These are phyloP conservation scores for Tritrichomonas musculus DNA, from an alignment of 208 protist species.

Conservation along the genomic window DNA sequence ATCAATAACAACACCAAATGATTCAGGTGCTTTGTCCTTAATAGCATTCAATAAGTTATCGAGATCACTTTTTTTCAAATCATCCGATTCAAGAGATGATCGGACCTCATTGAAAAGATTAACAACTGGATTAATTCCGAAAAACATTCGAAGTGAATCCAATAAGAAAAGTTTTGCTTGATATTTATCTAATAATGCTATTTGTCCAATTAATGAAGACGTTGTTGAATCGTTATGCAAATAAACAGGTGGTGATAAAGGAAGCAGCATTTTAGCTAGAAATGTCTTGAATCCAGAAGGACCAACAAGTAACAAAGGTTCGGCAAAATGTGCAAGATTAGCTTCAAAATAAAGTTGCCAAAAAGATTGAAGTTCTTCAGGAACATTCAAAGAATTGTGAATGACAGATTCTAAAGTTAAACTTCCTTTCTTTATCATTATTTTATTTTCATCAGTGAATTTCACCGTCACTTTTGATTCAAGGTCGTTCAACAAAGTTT, in stretches of 20 bases:
- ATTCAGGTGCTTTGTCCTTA: neutral
- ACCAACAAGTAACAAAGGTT: neutral
- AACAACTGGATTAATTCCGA: too few species aligned
- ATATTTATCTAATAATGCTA: neutral
- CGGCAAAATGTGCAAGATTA: neutral
- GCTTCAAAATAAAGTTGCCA: neutral
- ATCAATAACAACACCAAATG: neutral
- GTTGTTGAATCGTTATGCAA: constrained; percentile 20
- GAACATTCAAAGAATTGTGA: neutral
- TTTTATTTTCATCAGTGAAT: neutral
- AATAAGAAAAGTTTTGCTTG: neutral
- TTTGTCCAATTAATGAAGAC: constrained; percentile 13
- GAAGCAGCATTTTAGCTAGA: neutral
- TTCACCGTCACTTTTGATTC: neutral
- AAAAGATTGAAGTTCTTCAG: neutral
- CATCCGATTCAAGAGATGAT: too few species aligned
- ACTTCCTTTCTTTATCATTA: neutral
- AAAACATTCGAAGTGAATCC: neutral
- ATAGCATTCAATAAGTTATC: too few species aligned
- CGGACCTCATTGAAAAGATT: too few species aligned
- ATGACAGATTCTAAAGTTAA: neutral
- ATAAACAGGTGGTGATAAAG: neutral
- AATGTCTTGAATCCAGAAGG: neutral
- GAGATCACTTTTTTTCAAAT: too few species aligned
- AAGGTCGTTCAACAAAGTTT: neutral